These are phyloP conservation scores for Actinomortierella ambigua DNA, from an alignment of 371 early-diverging fungal species.

Conservation along the genomic window DNA sequence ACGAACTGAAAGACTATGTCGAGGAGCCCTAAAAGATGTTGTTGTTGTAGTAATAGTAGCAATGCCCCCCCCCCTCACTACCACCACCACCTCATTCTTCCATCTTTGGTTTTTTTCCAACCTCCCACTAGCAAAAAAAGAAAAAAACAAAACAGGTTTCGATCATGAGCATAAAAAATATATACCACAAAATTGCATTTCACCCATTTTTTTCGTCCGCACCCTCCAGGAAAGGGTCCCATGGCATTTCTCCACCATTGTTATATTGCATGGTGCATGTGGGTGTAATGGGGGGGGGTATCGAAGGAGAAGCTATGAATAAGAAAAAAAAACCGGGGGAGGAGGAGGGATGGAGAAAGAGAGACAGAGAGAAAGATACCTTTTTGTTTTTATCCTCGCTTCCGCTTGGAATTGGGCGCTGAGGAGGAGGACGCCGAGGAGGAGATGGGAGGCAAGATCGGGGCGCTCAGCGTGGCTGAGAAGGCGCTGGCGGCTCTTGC, in stretches of 20 bases:
- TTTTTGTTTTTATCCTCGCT: neutral
- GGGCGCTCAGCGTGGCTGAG: no score
- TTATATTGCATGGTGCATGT: neutral
- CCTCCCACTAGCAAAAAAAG: neutral
- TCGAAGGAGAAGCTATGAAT: no score
- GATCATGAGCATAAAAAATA: neutral
- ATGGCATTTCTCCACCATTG: neutral
- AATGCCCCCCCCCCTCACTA: no score
- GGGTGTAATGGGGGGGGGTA: no score
- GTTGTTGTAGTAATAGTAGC: neutral
- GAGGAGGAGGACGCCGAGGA: no score
- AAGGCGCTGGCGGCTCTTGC: no score
- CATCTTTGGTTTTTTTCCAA: no score
- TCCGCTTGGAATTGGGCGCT: no score
- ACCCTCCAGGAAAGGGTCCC: neutral
- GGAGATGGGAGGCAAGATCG: no score
- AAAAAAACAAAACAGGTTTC: neutral
- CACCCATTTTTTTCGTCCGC: no score
- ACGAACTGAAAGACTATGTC: conserved; percentile 46
- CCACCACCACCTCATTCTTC: no score
- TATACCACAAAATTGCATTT: no score
- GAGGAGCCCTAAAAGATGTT: conserved; percentile 13
- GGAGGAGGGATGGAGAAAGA: neutral
- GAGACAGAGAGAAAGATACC: neutral
- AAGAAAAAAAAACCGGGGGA: neutral